Conservation (phyloP, 2,329 filamentous ascomycete genomes). For the Remersonia thermophila region DNA sequence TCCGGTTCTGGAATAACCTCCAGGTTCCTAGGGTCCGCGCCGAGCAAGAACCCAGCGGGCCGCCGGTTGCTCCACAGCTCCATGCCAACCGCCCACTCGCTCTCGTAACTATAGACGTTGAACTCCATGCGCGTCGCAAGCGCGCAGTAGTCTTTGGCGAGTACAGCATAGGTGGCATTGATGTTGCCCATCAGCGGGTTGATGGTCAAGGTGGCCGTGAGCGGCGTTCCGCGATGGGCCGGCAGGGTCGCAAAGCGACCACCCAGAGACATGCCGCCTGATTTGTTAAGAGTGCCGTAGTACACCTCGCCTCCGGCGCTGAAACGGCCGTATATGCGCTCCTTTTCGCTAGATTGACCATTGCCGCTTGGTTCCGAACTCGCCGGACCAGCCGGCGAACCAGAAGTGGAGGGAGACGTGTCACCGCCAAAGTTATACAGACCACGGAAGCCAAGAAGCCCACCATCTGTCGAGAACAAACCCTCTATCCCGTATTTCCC, state of each 20-base stretch:
- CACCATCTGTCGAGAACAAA: conserved; percentile 83
- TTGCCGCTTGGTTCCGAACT: conserved; percentile 10
- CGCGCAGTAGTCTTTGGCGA: conserved; percentile 69
- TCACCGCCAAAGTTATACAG: conserved; percentile 90
- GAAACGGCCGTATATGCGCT: conserved; percentile 66
- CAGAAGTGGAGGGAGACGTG: conserved; percentile 26
- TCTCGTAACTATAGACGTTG: conserved; percentile 97
- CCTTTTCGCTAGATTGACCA: conserved; percentile 27
- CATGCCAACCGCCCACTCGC: conserved; percentile 79
- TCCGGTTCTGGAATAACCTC: conserved; percentile 7
- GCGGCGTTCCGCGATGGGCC: conserved; percentile 68
- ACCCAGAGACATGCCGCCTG: conserved; percentile 80
- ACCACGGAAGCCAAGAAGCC: conserved; percentile 73
- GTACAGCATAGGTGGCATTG: conserved; percentile 81
- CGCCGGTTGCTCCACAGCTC: conserved; percentile 73
- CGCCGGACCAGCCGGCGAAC: conserved; percentile 12
- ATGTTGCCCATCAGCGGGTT: conserved; percentile 93
- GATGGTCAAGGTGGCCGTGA: conserved; percentile 84
- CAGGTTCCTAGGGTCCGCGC: conserved; percentile 21
- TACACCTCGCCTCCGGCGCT: conserved; percentile 89
- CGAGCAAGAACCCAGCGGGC: conserved; percentile 24
- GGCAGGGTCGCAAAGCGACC: conserved; percentile 81
- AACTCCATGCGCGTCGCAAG: conserved; percentile 90
- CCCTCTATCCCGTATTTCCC: conserved; percentile 84
- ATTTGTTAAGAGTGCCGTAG: conserved; percentile 90